Percentiles rank a stretch among this genome's conserved stretches.
Conservation (phyloP, 1,139 yeast species). For the Candida sanyaensis region DNA sequence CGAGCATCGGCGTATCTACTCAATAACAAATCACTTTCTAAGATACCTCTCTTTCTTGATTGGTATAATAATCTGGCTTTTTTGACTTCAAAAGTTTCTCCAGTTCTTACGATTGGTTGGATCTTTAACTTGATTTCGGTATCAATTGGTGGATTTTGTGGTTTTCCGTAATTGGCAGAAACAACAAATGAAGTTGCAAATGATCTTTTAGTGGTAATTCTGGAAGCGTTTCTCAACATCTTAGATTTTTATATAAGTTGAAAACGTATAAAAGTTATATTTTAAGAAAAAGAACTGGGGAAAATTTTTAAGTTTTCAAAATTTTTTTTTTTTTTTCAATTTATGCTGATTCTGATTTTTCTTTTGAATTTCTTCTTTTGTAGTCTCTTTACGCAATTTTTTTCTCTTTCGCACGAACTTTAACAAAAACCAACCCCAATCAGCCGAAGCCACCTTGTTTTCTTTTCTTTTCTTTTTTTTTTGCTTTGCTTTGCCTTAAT, state of each 20-base stretch:
- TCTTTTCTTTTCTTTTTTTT: not conserved
- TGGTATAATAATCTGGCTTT: slow-evolving; percentile 89
- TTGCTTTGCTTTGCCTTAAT: not conserved
- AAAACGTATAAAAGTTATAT: not conserved
- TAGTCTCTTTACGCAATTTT: not conserved
- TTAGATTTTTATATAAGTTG: not conserved
- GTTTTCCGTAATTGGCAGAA: slow-evolving; percentile 41
- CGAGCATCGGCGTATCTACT: slow-evolving; percentile 83
- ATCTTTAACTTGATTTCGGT: slow-evolving; percentile 50
- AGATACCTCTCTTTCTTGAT: slow-evolving; percentile 91
- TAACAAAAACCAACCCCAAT: too few relatives aligned
- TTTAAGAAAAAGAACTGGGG: not conserved
- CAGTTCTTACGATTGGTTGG: slow-evolving; percentile 71
- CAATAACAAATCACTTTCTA: slow-evolving; percentile 86
- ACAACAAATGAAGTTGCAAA: slow-evolving; percentile 14
- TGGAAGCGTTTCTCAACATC: not conserved
- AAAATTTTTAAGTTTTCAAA: too few relatives aligned
- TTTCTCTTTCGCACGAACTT: not conserved
- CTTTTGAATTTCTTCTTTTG: too few relatives aligned
- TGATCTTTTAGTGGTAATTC: slow-evolving; percentile 11
- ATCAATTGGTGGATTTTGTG: slow-evolving; percentile 41
- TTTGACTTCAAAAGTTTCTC: slow-evolving; percentile 75
- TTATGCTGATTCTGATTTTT: not conserved
- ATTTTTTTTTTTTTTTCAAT: not conserved
- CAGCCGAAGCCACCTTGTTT: not conserved